Conservation (phyloP, 257 asterid species). For the Nicotiana knightiana region DNA sequence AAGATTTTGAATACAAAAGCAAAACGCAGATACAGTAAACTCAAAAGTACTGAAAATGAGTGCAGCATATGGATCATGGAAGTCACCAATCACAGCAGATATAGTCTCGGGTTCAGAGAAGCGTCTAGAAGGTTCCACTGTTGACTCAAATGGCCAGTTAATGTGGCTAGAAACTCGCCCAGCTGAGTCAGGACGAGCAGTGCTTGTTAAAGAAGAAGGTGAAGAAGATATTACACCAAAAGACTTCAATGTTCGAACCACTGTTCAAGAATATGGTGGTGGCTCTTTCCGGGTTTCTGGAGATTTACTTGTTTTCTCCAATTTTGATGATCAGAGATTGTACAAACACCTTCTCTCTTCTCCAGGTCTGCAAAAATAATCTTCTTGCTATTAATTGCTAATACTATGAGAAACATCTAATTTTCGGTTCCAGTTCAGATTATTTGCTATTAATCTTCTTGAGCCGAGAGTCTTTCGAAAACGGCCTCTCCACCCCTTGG, state of each 20-base stretch:
- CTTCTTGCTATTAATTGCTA: too few relatives aligned
- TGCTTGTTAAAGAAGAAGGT: not conserved
- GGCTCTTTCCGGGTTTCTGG: not conserved
- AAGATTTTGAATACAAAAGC: too few relatives aligned
- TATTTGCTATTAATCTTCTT: too few relatives aligned
- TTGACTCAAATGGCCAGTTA: not conserved
- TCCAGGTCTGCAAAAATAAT: not conserved
- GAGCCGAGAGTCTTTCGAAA: too few relatives aligned
- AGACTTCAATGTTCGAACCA: not conserved
- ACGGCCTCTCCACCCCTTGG: too few relatives aligned
- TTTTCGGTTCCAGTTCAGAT: too few relatives aligned
- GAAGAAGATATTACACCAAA: not conserved
- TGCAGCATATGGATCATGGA: not conserved
- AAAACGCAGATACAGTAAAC: not conserved
- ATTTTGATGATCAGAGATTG: slow-evolving; percentile 11
- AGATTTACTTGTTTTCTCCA: slow-evolving; percentile 1
- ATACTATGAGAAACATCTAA: not conserved
- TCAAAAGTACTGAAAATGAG: not conserved
- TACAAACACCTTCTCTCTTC: not conserved
- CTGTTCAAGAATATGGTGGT: slow-evolving; percentile 10
- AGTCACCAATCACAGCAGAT: not conserved
- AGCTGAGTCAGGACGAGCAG: slow-evolving; percentile 1
- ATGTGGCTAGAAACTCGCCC: slow-evolving; percentile 4
- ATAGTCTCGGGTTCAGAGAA: not conserved
- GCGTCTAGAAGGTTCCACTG: not conserved